These are phyloP conservation scores for Aspergillus fumigatus DNA, from an alignment of 2,329 filamentous ascomycete species.

Conservation along the genomic window DNA sequence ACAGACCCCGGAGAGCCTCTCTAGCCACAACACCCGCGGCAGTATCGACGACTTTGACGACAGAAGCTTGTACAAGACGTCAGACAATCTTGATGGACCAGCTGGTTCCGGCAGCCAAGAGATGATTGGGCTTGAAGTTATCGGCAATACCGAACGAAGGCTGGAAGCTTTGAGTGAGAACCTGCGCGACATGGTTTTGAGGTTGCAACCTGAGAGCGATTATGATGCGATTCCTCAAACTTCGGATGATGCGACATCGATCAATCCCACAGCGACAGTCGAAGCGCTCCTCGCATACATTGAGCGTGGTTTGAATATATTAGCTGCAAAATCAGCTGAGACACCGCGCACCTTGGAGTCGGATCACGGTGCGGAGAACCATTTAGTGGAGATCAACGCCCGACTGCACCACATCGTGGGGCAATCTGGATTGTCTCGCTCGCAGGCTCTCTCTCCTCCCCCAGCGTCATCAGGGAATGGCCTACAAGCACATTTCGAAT, in stretches of 20 bases:
- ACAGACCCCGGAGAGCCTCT: constrained; percentile 71
- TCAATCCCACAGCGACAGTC: constrained; percentile 29
- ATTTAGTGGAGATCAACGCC: constrained; percentile 60
- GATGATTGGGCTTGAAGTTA: constrained; percentile 39
- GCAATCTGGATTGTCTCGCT: constrained; percentile 40
- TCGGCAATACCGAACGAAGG: constrained; percentile 60
- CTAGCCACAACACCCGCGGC: constrained; percentile 50
- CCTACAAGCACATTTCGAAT: constrained; percentile 65
- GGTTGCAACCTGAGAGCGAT: constrained; percentile 32
- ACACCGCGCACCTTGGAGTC: constrained; percentile 3
- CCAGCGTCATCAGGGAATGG: constrained; percentile 55
- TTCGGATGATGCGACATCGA: constrained; percentile 21
- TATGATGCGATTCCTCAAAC: constrained; percentile 35
- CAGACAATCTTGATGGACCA: constrained; percentile 59
- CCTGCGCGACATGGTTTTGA: constrained; percentile 62
- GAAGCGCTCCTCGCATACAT: constrained; percentile 66
- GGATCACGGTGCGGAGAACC: constrained; percentile 46
- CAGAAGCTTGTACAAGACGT: constrained; percentile 64
- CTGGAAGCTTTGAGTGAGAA: constrained; percentile 65
- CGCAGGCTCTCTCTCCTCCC: constrained; percentile 51
- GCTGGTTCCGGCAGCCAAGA: constrained; percentile 22
- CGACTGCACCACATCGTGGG: constrained; percentile 59
- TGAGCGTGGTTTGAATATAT: constrained; percentile 58
- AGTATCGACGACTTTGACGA: constrained; percentile 70
- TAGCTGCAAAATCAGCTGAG: constrained; percentile 48